Conservation (phyloP, 2,329 filamentous ascomycete species). For the Aspergillus spinulosporus region DNA sequence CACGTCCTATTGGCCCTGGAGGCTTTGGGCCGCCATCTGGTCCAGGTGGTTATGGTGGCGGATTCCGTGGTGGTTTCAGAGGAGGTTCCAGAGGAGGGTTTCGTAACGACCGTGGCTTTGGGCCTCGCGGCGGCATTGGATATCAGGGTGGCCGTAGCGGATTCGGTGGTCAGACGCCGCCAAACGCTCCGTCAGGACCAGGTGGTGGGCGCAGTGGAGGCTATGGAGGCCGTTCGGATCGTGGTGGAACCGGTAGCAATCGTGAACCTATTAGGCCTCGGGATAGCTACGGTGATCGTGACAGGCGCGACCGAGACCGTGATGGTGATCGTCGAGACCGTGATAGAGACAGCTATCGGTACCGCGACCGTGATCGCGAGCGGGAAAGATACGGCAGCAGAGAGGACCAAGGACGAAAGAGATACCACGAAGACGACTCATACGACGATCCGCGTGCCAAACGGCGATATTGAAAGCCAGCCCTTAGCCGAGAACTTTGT, state of each 20-base stretch:
- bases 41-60: conserved; percentile 58
- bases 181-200: conserved; percentile 55
- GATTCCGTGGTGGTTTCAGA: conserved; percentile 57
- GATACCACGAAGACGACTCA: conserved; percentile 73
- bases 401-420: conserved; percentile 61
- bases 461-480: conserved; percentile 55
- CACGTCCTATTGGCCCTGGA: conserved; percentile 68
- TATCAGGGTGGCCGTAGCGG: conserved; percentile 59
- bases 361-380: conserved; percentile 45
- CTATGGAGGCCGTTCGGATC: conserved; percentile 52
- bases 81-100: conserved; percentile 56
- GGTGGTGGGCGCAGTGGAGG: conserved; percentile 57
- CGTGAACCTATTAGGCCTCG: conserved; percentile 76
- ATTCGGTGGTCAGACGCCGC: conserved; percentile 50
- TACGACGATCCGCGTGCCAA: conserved; percentile 72
- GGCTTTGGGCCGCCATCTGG: conserved; percentile 57
- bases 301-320: conserved; percentile 45
- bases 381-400: conserved; percentile 50
- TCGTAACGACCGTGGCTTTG: conserved; percentile 54
- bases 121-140: conserved; percentile 54
- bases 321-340: conserved; percentile 54
- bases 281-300: conserved; percentile 57
- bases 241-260: conserved; percentile 70
- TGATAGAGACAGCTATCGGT: conserved; percentile 56
- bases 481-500: conserved; percentile 15